These are phyloP conservation scores for Atractiella rhizophila DNA, from an alignment of 768 basidiomycete species.

Conservation along the genomic window DNA sequence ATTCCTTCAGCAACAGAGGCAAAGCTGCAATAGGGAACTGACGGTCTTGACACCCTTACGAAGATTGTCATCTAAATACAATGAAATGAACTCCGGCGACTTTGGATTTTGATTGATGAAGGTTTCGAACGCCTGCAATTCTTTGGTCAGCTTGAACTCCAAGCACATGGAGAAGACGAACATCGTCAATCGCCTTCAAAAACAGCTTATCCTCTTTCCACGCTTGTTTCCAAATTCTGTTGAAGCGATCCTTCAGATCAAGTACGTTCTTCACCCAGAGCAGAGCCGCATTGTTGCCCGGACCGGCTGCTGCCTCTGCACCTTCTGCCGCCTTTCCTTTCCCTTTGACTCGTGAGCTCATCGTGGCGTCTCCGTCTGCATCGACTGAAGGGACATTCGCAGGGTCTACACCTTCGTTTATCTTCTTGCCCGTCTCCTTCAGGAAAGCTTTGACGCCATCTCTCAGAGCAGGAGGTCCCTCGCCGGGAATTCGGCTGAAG, in stretches of 20 bases:
- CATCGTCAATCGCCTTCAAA: constrained; percentile 64
- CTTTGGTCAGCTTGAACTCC: neutral
- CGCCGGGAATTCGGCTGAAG: constrained; percentile 38
- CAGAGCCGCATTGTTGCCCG: constrained; percentile 38
- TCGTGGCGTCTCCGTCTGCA: constrained; percentile 16
- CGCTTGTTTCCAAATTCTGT: constrained; percentile 41
- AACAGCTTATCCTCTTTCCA: constrained; percentile 49
- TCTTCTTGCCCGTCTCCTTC: constrained; percentile 3
- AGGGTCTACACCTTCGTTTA: constrained; percentile 1
- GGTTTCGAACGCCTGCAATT: constrained; percentile 57
- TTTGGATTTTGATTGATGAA: constrained; percentile 74
- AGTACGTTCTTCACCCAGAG: constrained; percentile 85
- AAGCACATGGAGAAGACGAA: constrained; percentile 21
- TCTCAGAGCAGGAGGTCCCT: constrained; percentile 40
- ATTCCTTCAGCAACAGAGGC: neutral
- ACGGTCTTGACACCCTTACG: constrained; percentile 86
- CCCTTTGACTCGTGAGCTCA: constrained; percentile 27
- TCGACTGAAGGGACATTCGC: constrained; percentile 21
- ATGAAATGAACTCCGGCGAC: constrained; percentile 75
- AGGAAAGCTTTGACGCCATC: constrained; percentile 41
- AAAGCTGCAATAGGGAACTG: constrained; percentile 20
- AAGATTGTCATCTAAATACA: constrained; percentile 90
- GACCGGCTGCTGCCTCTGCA: constrained; percentile 21
- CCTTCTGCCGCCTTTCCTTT: constrained; percentile 26
- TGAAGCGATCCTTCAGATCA: constrained; percentile 74